Base-by-base conservation (phyloP, 2,329 filamentous ascomycete genomes). In the Beauveria brongniartii region DNA sequence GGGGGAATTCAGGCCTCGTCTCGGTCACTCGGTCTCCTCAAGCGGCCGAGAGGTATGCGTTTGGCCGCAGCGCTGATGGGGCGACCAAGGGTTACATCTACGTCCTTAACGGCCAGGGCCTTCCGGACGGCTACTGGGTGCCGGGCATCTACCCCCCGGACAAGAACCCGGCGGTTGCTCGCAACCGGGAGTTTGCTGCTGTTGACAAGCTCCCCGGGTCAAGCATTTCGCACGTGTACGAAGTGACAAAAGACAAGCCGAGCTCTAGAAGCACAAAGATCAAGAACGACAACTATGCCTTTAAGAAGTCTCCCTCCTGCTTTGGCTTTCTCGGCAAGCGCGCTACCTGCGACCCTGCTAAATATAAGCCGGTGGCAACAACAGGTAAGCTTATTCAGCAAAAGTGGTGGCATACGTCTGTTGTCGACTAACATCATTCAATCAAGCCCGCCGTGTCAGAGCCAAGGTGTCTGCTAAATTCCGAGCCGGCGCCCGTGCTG, bases 91-190 rank as follows among this genome's bases (percentile, higher is more conserved):
- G 61, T 4, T 61, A 63, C 34, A 16, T 64, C 7, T 64, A 63
- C 41, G 55, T 61, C 16, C 24, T 64, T 7, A 47, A 47, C 8
- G 18, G 44, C 4, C 10, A 47, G 9, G 40, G 51, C n/a, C n/a
- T 63, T 6, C 61, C 61, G 1, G 20, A 56, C 5, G 63, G 63
- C 12, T 63, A 59, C 59, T 63, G 59, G 55, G 52, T 64, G 10
- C 63, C 63, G 4, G 63, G 43, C 2, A 20, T 63, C 5, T 63
- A 55, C 16, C 7, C 16, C 18, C 52, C 40, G 5, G 18, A n/a
- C 9, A 55, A 44, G 52, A 43, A 55, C 18, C 52, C 52, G 10
- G 52, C 52, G 1, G 40, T 55, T 12, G 24, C 9, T n/a, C 52
- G 52, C 14, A 55, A 55, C 24, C 52, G 44, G 24, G 52, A 55